Conservation (phyloP, 345 rosid species). For the Luvunga scandens region DNA sequence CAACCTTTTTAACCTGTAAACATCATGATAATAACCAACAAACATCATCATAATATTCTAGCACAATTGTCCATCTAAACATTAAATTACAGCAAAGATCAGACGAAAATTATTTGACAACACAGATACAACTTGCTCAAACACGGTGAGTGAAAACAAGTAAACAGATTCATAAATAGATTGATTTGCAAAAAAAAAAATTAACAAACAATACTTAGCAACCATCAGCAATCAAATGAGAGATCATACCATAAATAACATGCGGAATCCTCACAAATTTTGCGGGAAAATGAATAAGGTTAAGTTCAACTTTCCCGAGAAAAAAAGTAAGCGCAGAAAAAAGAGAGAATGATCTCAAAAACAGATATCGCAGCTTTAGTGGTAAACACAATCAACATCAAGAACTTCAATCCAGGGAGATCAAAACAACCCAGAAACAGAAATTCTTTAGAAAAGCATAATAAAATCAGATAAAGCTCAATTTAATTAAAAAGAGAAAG, state of each 20-base stretch:
- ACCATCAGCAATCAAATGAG: not conserved
- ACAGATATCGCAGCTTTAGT: constrained; percentile 3
- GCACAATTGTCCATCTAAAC: not conserved
- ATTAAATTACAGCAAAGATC: not conserved
- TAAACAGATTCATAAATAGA: not conserved
- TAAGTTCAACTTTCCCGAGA: not conserved
- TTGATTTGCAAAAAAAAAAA: not conserved
- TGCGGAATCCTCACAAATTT: not conserved
- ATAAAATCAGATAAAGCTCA: not conserved
- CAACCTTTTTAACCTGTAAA: constrained; percentile 3
- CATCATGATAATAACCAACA: not conserved
- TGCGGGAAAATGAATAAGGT: not conserved
- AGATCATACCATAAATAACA: constrained; percentile 1
- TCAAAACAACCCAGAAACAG: constrained; percentile 4
- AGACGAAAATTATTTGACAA: not conserved
- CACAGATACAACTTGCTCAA: not conserved
- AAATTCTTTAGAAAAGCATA: not conserved
- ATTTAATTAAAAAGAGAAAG: not conserved
- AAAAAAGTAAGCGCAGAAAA: not conserved
- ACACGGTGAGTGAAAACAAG: not conserved
- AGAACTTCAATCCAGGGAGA: not conserved
- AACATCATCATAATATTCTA: not conserved
- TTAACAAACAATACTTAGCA: not conserved
- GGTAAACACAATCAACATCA: not conserved
- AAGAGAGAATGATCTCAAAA: constrained; percentile 11